Evolutionary conservation across 208 protist genomes (phyloP), one percentile per base, ranked within the genome.

Genomic region (Polymyxa betae): DNA sequence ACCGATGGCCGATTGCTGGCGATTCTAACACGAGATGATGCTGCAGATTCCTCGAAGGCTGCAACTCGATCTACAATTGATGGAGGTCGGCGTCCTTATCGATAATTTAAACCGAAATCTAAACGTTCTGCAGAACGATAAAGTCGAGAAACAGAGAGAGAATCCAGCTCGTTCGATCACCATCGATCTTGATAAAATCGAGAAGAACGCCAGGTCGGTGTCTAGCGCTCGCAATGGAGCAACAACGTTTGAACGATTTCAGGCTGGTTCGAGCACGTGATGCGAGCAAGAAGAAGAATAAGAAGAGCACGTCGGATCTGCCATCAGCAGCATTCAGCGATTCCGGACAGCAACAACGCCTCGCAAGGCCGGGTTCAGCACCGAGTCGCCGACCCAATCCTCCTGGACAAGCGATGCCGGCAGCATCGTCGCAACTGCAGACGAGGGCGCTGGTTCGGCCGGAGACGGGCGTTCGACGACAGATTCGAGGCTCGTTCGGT

Each of bases 221-320:
- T n/a, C n/a, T n/a, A n/a, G n/a, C n/a, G n/a, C n/a, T n/a, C n/a
- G n/a, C n/a, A n/a, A n/a, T n/a, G n/a, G n/a, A n/a, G n/a, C n/a
- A n/a, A 38, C 35, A n/a, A 82, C 35, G 72, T n/a, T 82, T 35
- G 5, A 5, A 5, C 40, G 16, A n/a, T 20, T 38, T 35, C 72
- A 82, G 72, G 72, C 5, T 82, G 5, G 16, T 43, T 43, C 72
- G 72, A 5, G 40, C 16, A 16, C 72, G 72, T 60, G 49, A 5
- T 24, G 49, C 49, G 35, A 82, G 40, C 72, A 82, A 82, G 72
- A 82, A 82, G n/a, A 82, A 82, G n/a, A 5, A 82, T n/a, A 82
- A 82, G n/a, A 82, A 82, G n/a, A 82, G 72, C 72, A 82, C 72
- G n/a, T n/a, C 72, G 5, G 72, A 82, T n/a, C n/a, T 82, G 72